These are phyloP conservation scores for Epichloe bromicola DNA, from an alignment of 2,329 filamentous ascomycete genomes.

Conservation along the genomic window DNA sequence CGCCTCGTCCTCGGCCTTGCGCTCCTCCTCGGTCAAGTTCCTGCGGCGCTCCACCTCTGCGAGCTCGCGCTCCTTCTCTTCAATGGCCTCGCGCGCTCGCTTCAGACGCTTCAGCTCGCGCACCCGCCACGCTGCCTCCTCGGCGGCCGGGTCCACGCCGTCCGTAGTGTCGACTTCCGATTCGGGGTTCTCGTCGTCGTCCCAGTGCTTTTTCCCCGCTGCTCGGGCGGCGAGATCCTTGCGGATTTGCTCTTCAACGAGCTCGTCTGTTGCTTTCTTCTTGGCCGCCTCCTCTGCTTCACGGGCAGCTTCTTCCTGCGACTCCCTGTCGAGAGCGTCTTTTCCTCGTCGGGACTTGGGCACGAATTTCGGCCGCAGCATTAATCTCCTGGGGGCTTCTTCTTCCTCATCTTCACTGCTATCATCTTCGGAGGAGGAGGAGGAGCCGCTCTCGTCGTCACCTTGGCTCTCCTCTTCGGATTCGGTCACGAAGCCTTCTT, in stretches of 20 bases:
- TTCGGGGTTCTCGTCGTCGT: constrained; percentile 57
- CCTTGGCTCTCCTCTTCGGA: constrained; percentile 32
- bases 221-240: constrained; percentile 65
- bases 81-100: constrained; percentile 73
- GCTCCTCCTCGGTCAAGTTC: constrained; percentile 76
- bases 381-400: constrained; percentile 32
- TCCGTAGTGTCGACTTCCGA: constrained; percentile 83
- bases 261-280: constrained; percentile 58
- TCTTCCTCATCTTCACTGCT: constrained; percentile 33
- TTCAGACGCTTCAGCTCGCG: constrained; percentile 83
- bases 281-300: constrained; percentile 46
- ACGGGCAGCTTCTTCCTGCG: constrained; percentile 22
- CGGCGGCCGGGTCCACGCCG: constrained; percentile 71
- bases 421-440: constrained; percentile 26
- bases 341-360: constrained; percentile 41
- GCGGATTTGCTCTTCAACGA: constrained; percentile 81
- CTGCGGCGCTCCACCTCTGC: constrained; percentile 82
- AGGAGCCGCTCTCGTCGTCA: constrained; percentile 3
- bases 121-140: constrained; percentile 86
- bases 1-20: constrained; percentile 70
- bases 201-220: constrained; percentile 73
- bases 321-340: constrained; percentile 14
- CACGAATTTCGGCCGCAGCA: constrained; percentile 52
- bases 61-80: constrained; percentile 68
- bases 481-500: constrained; percentile 50